Percentiles rank a stretch among this genome's conserved stretches.
Evolutionary conservation across 1,139 yeast species (phyloP).

Genomic region (Eremothecium cymbalariae): DNA sequence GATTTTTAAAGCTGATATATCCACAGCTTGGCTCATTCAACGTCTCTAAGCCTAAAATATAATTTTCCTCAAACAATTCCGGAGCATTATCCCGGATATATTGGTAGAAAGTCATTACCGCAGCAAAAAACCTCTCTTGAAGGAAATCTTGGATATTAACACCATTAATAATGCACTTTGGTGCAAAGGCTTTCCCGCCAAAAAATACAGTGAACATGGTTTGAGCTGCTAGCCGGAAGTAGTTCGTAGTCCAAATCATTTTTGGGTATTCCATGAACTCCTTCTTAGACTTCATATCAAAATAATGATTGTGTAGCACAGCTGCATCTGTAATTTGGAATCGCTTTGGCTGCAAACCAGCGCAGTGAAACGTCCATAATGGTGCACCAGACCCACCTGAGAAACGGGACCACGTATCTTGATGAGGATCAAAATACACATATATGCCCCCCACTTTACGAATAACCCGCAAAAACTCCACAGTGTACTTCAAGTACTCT

Average conservation of each 20-base stretch:
- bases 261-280: constrained; percentile 45
- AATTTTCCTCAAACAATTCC: constrained; percentile 42
- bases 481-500: constrained; percentile 64
- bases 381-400: constrained; percentile 97
- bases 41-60: constrained; percentile 70
- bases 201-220: constrained; percentile 84
- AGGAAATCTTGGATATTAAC: constrained; percentile 70
- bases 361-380: constrained; percentile 91
- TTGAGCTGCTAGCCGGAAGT: constrained; percentile 63
- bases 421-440: constrained; percentile 83
- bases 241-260: constrained; percentile 93
- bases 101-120: constrained; percentile 49
- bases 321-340: constrained; percentile 68
- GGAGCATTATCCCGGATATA: constrained; percentile 44
- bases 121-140: constrained; percentile 52
- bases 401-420: constrained; percentile 88
- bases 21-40: constrained; percentile 82
- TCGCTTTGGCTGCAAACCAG: constrained; percentile 72
- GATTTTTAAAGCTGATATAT: constrained; percentile 45
- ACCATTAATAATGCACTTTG: constrained; percentile 60
- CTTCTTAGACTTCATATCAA: constrained; percentile 30
- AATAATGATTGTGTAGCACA: constrained; percentile 50
- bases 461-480: constrained; percentile 51
- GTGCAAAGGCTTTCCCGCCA: constrained; percentile 65
- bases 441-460: constrained; percentile 64